A percentile compares a stretch with the other conserved stretches of the same genome.
These are phyloP conservation scores for Cyclotella baltica DNA, from an alignment of 108 stramenopile genomes.

Conservation along the genomic window DNA sequence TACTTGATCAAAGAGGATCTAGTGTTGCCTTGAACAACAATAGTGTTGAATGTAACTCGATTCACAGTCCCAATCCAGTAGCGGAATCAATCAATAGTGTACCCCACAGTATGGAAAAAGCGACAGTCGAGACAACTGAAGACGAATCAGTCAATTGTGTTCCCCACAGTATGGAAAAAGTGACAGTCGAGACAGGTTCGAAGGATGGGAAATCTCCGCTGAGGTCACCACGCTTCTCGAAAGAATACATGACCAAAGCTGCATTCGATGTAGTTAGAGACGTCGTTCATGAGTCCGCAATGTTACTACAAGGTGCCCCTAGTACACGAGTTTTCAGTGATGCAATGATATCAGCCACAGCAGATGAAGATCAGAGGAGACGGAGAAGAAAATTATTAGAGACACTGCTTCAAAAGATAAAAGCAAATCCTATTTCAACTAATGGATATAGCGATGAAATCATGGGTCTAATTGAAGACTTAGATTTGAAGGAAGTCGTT, in stretches of 20 bases:
- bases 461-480: slow-evolving; percentile 23
- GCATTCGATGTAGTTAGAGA: slow-evolving; percentile 42
- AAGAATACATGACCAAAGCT: slow-evolving; percentile 17
- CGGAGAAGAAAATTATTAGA: slow-evolving; percentile 18
- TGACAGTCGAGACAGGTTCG: background rate
- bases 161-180: no score
- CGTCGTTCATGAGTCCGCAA: slow-evolving; percentile 26
- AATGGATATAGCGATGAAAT: slow-evolving; percentile 40
- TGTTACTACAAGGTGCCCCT: slow-evolving; percentile 20
- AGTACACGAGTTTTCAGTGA: slow-evolving; percentile 21
- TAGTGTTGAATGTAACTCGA: background rate
- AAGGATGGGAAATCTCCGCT: background rate
- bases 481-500: slow-evolving; percentile 12
- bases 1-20: slow-evolving; percentile 29
- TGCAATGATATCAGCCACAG: slow-evolving; percentile 30
- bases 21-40: background rate
- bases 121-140: background rate
- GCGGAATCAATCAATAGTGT: background rate
- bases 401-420: slow-evolving; percentile 22
- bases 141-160: no score
- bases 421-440: slow-evolving; percentile 28
- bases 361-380: slow-evolving; percentile 7
- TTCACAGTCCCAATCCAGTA: background rate
- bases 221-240: slow-evolving; percentile 15
- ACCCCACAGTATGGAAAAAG: no score